These are phyloP conservation scores for Posidonia australis DNA, from an alignment of 106 monocot genomes.

Conservation along the genomic window DNA sequence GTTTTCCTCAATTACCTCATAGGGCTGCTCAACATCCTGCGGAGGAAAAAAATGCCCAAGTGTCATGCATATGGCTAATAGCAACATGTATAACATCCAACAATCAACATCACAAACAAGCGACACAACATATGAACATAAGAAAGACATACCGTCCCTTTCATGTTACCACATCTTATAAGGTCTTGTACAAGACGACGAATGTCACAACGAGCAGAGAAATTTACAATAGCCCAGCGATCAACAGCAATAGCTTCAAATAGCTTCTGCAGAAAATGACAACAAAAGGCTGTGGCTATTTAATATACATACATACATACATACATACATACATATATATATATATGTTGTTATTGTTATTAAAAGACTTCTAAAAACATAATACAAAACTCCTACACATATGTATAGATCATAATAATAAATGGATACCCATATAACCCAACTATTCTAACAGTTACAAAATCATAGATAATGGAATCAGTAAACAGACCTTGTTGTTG, in stretches of 20 bases:
- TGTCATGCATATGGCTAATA: too few species aligned
- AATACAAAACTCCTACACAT: too few species aligned
- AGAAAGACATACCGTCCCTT: conserved; percentile 59
- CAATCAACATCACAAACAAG: neutral
- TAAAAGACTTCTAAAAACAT: too few species aligned
- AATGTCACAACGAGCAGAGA: conserved; percentile 73
- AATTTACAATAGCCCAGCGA: conserved; percentile 77
- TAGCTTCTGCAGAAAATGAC: conserved; percentile 41
- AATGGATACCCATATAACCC: too few species aligned
- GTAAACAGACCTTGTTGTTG: conserved; percentile 61
- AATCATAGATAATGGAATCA: neutral
- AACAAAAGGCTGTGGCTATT: neutral
- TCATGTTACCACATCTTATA: conserved; percentile 64
- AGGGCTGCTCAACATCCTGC: conserved; percentile 56
- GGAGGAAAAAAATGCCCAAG: too few species aligned
- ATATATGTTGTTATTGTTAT: too few species aligned
- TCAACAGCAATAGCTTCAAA: conserved; percentile 29
- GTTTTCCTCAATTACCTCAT: conserved; percentile 57
- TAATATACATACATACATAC: too few species aligned
- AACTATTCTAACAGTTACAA: too few species aligned
- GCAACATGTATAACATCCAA: neutral
- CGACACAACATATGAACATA: neutral
- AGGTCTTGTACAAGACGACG: conserved; percentile 44
- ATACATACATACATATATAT: too few species aligned
- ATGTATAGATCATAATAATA: too few species aligned